phyloP scores from a whole-genome alignment of 805 yeast genomes.

The Metschnikowia cubensis region DNA sequence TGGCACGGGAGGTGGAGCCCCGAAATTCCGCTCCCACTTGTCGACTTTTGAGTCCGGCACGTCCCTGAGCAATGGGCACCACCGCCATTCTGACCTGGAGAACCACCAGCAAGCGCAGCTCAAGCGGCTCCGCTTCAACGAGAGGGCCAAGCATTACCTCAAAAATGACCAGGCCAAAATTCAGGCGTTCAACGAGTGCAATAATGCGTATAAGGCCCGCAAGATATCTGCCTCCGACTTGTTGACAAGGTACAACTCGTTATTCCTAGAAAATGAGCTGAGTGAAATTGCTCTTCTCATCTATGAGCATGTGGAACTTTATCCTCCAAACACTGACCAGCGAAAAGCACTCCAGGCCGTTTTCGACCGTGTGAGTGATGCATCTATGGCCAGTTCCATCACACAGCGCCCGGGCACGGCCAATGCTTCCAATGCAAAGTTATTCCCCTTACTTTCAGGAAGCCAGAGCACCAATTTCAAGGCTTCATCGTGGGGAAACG shows the following conservation, averaged over 20 bases:
- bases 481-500: conserved; percentile 26
- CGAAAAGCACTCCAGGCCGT: conserved; percentile 34
- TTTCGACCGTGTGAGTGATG: conserved; percentile 14
- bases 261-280: conserved; percentile 41
- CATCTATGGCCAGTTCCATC: conserved; percentile 17
- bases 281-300: conserved; percentile 57
- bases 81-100: too few species aligned
- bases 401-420: conserved; percentile 15
- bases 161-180: conserved; percentile 48
- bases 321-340: conserved; percentile 44
- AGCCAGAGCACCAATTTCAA: conserved; percentile 10
- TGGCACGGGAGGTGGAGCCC: conserved; percentile 27
- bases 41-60: conserved; percentile 47
- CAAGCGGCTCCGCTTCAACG: conserved; percentile 65
- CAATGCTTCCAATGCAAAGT: conserved; percentile 18
- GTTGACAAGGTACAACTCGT: conserved; percentile 37
- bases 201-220: conserved; percentile 44
- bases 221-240: conserved; percentile 48
- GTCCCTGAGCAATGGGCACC: conserved; percentile 11
- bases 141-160: conserved; percentile 78
- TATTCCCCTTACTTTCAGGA: conserved; percentile 48
- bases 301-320: conserved; percentile 57
- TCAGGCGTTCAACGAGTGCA: conserved; percentile 46
- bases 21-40: conserved; percentile 55
- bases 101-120: conserved; percentile 31